phyloP scores from a whole-genome alignment of 305 asterid genomes.

The Nicotiana rustica region DNA sequence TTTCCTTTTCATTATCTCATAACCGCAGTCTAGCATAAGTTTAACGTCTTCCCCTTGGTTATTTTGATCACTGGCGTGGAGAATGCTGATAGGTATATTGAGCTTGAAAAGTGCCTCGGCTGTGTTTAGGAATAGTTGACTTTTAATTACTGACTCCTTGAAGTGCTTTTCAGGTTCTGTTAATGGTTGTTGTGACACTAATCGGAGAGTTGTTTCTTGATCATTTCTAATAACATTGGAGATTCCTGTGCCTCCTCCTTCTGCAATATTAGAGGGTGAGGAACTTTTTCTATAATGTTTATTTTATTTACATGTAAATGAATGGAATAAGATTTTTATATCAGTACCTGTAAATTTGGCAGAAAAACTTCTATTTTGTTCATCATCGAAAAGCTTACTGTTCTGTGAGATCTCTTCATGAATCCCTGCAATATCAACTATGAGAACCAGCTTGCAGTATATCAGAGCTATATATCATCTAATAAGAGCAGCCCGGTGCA shows the following conservation, averaged over 20 bases:
- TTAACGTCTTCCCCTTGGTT: conserved; percentile 49
- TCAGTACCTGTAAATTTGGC: conserved; percentile 32
- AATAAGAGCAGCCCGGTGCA: background rate
- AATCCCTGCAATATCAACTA: conserved; percentile 42
- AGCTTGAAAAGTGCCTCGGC: conserved; percentile 91
- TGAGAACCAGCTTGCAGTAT: conserved; percentile 28
- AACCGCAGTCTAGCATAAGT: conserved; percentile 64
- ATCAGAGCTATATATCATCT: background rate
- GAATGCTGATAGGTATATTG: conserved; percentile 69
- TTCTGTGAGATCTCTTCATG: conserved; percentile 34
- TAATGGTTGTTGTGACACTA: conserved; percentile 53
- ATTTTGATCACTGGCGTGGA: conserved; percentile 57
- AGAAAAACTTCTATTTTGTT: background rate
- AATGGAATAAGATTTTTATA: background rate
- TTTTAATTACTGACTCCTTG: conserved; percentile 67
- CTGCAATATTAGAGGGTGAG: conserved; percentile 23
- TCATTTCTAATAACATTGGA: conserved; percentile 31
- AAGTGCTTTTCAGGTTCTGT: conserved; percentile 77
- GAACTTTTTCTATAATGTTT: background rate
- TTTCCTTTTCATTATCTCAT: conserved; percentile 77
- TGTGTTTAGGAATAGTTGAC: conserved; percentile 68
- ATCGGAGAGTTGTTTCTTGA: conserved; percentile 30
- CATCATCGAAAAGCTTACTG: conserved; percentile 22
- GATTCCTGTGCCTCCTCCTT: conserved; percentile 32
- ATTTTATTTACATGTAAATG: background rate